phyloP scores from a whole-genome alignment of 2,329 filamentous ascomycete genomes.

The Exutisphaerella laricina region DNA sequence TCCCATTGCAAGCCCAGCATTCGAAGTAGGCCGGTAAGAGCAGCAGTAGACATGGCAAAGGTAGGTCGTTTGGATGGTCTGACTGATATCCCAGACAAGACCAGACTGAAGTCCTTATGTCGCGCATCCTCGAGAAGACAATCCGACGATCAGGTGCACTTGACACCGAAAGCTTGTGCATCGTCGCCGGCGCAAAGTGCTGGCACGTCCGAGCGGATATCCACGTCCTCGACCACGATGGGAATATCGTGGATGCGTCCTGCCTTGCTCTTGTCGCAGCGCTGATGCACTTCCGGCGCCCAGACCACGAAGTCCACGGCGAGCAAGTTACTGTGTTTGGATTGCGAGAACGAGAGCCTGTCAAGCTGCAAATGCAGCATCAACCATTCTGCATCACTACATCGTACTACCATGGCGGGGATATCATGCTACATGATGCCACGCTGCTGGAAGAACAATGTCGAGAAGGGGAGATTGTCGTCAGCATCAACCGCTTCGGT shows the following conservation, averaged over 20 bases:
- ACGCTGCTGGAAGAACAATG: slow-evolving; percentile 71
- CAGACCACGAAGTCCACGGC: slow-evolving; percentile 80
- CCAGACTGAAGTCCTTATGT: slow-evolving; percentile 69
- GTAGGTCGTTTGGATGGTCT: slow-evolving; percentile 45
- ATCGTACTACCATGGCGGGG: slow-evolving; percentile 69
- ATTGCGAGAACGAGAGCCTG: slow-evolving; percentile 78
- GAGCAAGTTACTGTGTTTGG: slow-evolving; percentile 81
- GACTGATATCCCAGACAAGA: slow-evolving; percentile 53
- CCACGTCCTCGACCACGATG: slow-evolving; percentile 86
- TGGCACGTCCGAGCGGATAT: slow-evolving; percentile 89
- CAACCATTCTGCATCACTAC: slow-evolving; percentile 89
- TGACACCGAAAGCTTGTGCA: slow-evolving; percentile 92
- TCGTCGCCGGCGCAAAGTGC: slow-evolving; percentile 83
- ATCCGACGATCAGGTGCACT: slow-evolving; percentile 86
- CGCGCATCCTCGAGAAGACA: slow-evolving; percentile 86
- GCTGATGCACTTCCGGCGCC: slow-evolving; percentile 83
- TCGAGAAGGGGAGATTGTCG: slow-evolving; percentile 65
- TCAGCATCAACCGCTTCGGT: slow-evolving; percentile 83
- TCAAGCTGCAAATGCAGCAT: slow-evolving; percentile 85
- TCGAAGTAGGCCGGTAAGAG: slow-evolving; percentile 69
- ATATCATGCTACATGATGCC: slow-evolving; percentile 66
- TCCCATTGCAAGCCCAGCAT: slow-evolving; percentile 84
- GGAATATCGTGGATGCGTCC: slow-evolving; percentile 77
- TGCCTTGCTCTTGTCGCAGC: slow-evolving; percentile 85
- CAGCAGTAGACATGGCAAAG: slow-evolving; percentile 25